Evolutionary conservation across 2,329 filamentous ascomycete species (phyloP), one percentile per base, ranked within the genome.

Genomic region (Rhynchosporium graminicola): DNA sequence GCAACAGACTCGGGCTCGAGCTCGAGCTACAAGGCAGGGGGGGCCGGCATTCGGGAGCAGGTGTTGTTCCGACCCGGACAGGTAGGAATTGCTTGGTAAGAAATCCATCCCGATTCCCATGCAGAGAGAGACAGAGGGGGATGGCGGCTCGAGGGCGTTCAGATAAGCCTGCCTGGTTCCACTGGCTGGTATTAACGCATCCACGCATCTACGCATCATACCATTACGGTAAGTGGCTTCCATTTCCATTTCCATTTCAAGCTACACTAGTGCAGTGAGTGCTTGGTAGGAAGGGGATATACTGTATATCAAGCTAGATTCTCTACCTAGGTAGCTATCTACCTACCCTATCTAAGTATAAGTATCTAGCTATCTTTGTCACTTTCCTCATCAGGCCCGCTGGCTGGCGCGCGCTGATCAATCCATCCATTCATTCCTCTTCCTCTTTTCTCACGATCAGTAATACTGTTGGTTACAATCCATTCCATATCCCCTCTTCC

Each of bases 51-150:
- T 26, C 4, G 45, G 20, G 20, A 20, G 20, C 20, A 20, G 20
- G 20, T 20, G 20, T 20, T 20, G 20, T 20, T 20, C 20, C 20
- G 20, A 20, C 20, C 20, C 20, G 20, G 20, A 20, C 20, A 20
- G 20, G 20, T 20, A 20, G 20, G 20, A 20, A 20, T 20, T 59
- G 61, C 43, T 63, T 60, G 52, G 61, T 63, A 58, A 62, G 60
- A 54, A 58, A 43, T 20, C 38, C 13, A 13, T 54, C 20, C 20
- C 42, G 26, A 55, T 51, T 8, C 51, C 51, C 51, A 42, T 42
- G 26, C 51, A 54, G 20, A 20, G 20, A 20, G 20, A 20, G 20
- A 40, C 3, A 13, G 33, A 45, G 9, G 6, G 33, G 33, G 5
- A 36, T 10, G 33, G 33, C 33, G 9, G 2, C 28, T 20, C 20